Percentiles rank a stretch among this genome's conserved stretches.
Evolutionary conservation across 495 filamentous ascomycete species (phyloP).

Genomic region (Collariella sp.): DNA sequence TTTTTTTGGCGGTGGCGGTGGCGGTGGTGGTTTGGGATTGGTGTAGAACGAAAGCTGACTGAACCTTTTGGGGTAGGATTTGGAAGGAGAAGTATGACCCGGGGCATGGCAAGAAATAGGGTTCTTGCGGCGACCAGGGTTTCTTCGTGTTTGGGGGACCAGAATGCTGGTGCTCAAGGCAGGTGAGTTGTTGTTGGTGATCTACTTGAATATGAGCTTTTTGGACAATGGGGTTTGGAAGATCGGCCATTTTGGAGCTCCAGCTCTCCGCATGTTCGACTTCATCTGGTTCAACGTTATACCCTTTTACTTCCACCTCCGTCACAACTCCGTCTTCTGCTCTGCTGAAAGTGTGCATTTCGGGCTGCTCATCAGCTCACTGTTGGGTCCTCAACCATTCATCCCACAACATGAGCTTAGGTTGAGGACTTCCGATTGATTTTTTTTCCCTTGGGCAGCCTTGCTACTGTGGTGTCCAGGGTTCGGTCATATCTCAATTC

Average conservation of each 20-base stretch:
- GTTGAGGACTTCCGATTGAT: not conserved
- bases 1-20: not conserved
- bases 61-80: constrained; percentile 52
- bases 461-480: constrained; percentile 3
- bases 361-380: too few species aligned
- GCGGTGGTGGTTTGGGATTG: not conserved
- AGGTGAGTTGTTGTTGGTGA: too few species aligned
- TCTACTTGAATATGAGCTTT: too few species aligned
- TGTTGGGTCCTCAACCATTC: too few species aligned
- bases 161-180: not conserved
- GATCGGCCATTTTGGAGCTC: too few species aligned
- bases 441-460: not conserved
- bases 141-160: not conserved
- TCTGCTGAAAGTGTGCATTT: too few species aligned
- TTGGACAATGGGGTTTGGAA: too few species aligned
- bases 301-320: too few species aligned
- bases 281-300: too few species aligned
- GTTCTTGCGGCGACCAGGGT: not conserved
- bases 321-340: too few species aligned
- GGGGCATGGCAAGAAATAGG: constrained; percentile 43
- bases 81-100: constrained; percentile 93
- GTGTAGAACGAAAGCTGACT: not conserved
- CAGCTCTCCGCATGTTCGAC: too few species aligned
- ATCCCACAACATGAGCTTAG: not conserved
- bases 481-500: constrained; percentile 1